These are phyloP conservation scores for Dactylellina parvicollis DNA, from an alignment of 2,329 filamentous ascomycete species.

Conservation along the genomic window DNA sequence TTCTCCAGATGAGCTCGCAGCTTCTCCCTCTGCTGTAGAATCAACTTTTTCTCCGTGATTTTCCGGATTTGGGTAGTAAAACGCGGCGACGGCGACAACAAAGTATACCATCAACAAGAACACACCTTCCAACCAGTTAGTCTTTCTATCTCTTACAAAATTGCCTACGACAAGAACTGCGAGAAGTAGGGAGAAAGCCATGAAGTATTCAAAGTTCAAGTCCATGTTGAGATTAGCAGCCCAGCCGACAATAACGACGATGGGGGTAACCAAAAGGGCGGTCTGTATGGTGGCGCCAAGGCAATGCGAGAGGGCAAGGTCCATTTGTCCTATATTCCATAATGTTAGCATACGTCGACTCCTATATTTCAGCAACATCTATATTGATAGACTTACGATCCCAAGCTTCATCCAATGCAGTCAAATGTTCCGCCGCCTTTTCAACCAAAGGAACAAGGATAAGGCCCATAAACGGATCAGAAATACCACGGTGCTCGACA, in stretches of 20 bases:
- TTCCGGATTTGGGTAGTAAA: slow-evolving; percentile 41
- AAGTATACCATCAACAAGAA: slow-evolving; percentile 72
- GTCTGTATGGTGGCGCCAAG: slow-evolving; percentile 90
- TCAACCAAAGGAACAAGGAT: slow-evolving; percentile 85
- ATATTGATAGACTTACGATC: slow-evolving; percentile 65
- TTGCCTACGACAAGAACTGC: slow-evolving; percentile 87
- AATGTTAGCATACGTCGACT: not conserved
- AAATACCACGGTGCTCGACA: slow-evolving; percentile 61
- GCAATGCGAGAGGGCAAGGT: slow-evolving; percentile 84
- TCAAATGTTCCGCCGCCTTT: slow-evolving; percentile 86
- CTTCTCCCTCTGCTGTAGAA: not conserved
- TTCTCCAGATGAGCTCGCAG: not conserved
- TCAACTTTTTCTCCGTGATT: slow-evolving; percentile 27
- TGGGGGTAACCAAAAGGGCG: slow-evolving; percentile 83
- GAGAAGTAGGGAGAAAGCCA: slow-evolving; percentile 82
- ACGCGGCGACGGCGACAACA: slow-evolving; percentile 39
- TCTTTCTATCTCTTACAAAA: slow-evolving; percentile 87
- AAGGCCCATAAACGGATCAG: slow-evolving; percentile 72
- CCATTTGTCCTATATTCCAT: slow-evolving; percentile 67
- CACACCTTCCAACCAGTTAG: slow-evolving; percentile 87
- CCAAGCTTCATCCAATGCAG: slow-evolving; percentile 84
- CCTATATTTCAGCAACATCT: not conserved
- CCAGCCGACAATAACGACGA: slow-evolving; percentile 87
- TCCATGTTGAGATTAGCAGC: slow-evolving; percentile 76
- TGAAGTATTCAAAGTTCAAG: slow-evolving; percentile 87